A percentile compares a stretch with the other conserved stretches of the same genome.
These are phyloP conservation scores for Rhodotorula diobovata DNA, from an alignment of 768 basidiomycete species.

Conservation along the genomic window DNA sequence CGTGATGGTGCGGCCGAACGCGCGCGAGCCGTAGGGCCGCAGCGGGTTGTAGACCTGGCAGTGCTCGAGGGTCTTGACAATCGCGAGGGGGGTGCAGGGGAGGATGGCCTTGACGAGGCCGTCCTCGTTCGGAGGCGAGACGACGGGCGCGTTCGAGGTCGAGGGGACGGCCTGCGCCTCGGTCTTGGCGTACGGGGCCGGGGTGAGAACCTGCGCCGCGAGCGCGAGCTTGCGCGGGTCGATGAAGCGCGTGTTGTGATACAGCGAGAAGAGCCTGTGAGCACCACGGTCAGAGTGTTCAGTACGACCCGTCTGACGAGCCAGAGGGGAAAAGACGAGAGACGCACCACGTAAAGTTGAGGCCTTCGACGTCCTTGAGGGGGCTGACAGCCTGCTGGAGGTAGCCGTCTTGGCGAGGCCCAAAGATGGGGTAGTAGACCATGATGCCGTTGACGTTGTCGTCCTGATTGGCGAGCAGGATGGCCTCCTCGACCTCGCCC, in stretches of 20 bases:
- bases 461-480: conserved; percentile 91
- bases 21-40: conserved; percentile 87
- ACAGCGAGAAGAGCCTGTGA: conserved; percentile 41
- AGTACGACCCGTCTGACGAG: too few species aligned
- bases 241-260: conserved; percentile 80
- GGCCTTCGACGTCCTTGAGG: conserved; percentile 93
- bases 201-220: conserved; percentile 45
- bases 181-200: conserved; percentile 42
- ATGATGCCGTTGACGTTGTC: conserved; percentile 61
- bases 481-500: conserved; percentile 83
- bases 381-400: conserved; percentile 96
- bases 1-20: conserved; percentile 85
- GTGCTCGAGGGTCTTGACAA: conserved; percentile 90
- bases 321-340: conserved; percentile 18
- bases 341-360: conserved; percentile 77
- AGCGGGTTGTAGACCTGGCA: conserved; percentile 88
- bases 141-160: background rate
- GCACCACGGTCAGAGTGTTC: conserved; percentile 4
- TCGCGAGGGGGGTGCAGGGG: conserved; percentile 92
- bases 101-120: conserved; percentile 94
- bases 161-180: conserved; percentile 75
- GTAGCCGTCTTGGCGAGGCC: conserved; percentile 77
- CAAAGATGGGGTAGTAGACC: conserved; percentile 91
- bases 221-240: conserved; percentile 64
- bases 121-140: conserved; percentile 55